A percentile compares a stretch with the other conserved stretches of the same genome.
phyloP scores from a whole-genome alignment of 1,284 basidiomycete species.

The Cutaneotrichosporon sp. region DNA sequence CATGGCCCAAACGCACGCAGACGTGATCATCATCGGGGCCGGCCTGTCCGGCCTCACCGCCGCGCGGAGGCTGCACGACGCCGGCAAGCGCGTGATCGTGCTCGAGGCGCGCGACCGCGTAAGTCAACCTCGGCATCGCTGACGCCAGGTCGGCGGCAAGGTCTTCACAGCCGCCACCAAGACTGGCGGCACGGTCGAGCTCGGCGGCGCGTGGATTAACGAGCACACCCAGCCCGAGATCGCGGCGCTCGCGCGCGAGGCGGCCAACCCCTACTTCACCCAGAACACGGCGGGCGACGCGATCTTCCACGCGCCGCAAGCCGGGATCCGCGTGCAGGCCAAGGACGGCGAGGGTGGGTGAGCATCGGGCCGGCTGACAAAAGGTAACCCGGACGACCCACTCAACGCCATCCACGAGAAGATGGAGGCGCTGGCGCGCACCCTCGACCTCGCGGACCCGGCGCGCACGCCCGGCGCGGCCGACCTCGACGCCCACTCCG shows the following conservation, averaged over 20 bases:
- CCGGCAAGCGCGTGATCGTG: slow-evolving; percentile 20
- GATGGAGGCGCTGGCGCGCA: slow-evolving; percentile 7
- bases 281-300: slow-evolving; percentile 12
- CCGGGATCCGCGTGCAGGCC: neutral
- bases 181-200: slow-evolving; percentile 17
- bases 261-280: slow-evolving; percentile 10
- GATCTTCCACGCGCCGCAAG: neutral
- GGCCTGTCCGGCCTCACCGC: slow-evolving; percentile 21
- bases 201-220: slow-evolving; percentile 24
- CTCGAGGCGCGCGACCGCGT: slow-evolving; percentile 23
- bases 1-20: neutral
- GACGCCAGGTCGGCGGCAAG: slow-evolving; percentile 17
- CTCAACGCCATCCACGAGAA: neutral
- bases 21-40: slow-evolving; percentile 23
- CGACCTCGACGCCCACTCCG: slow-evolving; percentile 5
- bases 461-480: slow-evolving; percentile 7
- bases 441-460: slow-evolving; percentile 12
- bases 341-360: neutral
- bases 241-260: slow-evolving; percentile 12
- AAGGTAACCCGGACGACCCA: neutral
- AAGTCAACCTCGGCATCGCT: neutral
- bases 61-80: slow-evolving; percentile 19
- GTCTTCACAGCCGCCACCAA: slow-evolving; percentile 9
- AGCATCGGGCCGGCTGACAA: neutral
- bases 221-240: slow-evolving; percentile 18